Evolutionary conservation across 495 filamentous ascomycete genomes (phyloP).

Genomic region (Aspergillus ellipticus): DNA sequence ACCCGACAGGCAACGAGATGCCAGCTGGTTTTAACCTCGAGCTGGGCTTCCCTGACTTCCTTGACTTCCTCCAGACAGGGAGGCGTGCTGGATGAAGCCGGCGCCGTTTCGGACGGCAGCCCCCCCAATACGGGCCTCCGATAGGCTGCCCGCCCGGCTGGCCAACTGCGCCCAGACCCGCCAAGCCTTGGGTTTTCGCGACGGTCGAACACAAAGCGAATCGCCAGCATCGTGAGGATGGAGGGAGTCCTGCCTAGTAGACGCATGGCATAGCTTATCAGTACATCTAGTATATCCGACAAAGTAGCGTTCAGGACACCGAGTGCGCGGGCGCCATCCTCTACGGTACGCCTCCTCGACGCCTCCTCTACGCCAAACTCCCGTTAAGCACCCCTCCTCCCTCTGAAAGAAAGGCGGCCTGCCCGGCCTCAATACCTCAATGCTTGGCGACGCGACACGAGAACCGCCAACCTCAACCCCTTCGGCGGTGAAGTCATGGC

Average conservation of each 20-base stretch:
- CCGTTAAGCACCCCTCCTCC: no score
- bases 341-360: no score
- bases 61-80: neutral
- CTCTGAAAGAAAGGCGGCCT: no score
- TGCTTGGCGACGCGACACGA: constrained; percentile 1
- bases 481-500: neutral
- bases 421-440: neutral
- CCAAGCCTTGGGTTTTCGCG: neutral
- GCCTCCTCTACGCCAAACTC: no score
- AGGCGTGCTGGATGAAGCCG: neutral
- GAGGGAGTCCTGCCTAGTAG: neutral
- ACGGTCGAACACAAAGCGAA: neutral
- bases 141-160: neutral
- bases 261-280: neutral
- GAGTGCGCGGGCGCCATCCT: no score
- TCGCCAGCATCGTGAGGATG: no score
- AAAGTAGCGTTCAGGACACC: no score
- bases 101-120: neutral
- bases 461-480: neutral
- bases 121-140: neutral
- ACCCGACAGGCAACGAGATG: neutral
- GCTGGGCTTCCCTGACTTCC: no score
- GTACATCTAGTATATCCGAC: no score
- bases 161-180: constrained; percentile 1
- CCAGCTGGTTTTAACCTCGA: neutral